Base-by-base conservation (phyloP, 441 rosid genomes). In the Adansonia rubrostipa region DNA sequence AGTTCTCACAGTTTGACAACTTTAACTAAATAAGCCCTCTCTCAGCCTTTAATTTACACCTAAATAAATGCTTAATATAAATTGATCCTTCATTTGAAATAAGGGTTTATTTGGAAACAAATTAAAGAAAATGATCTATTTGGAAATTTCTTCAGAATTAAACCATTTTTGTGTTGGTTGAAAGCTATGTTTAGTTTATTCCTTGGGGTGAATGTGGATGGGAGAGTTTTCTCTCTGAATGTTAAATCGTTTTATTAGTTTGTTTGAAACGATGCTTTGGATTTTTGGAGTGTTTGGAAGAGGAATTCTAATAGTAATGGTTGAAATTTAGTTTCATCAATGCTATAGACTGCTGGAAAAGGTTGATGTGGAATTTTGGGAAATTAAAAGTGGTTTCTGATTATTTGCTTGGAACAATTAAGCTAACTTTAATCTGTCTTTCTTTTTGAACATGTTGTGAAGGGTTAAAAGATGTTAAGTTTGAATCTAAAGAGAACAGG, bases 171-270 rank as follows among this genome's bases (percentile, higher is more conserved):
- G 33, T 13, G 1, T 1, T 1, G 13, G 11, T n/a, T 40, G 50
- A 65, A 65, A 65, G 70, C 9, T n/a, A 22, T 9, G 20, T 40
- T 33, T 65, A 8, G 28, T 66, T 42, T n/a, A n/a, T 17, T 17
- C 13, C 24, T 42, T 8, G 51, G 71, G 22, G n/a, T 40, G 50
- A 66, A 66, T 0, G 6, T 65, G 50, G n/a, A 65, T n/a, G 48
- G 40, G 11, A 7, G 50, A 50, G 14, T n/a, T 6, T 65, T 40
- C n/a, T 40, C 9, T 45, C 10, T 47, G n/a, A 9, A 10, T 68
- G 17, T 6, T 69, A 56, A 45, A 67, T 17, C 20, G 4, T 10
- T 19, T 47, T 93, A 14, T 67, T 91, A 66, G 90, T 13, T 50
- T 13, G 54, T 50, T 50, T 50, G 15, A 17, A 45, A 45, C 20